Conservation (phyloP, 805 yeast species). For the Starmera amethionina region DNA sequence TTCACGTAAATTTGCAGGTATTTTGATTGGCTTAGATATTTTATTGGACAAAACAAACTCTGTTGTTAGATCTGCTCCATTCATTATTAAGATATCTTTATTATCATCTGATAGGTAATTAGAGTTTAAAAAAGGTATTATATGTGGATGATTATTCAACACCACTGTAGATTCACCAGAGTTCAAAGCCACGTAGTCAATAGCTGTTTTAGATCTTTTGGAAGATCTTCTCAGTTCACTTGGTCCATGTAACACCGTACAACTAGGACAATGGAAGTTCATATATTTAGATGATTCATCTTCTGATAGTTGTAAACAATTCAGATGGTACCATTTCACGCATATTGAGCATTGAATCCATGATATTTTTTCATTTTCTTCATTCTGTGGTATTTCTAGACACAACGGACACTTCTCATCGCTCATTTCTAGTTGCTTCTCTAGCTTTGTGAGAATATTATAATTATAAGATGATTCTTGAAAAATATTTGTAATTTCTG, state of each 20-base stretch:
- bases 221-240: conserved; percentile 42
- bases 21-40: conserved; percentile 34
- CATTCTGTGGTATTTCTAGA: background rate
- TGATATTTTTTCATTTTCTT: background rate
- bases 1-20: conserved; percentile 23
- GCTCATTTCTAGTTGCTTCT: background rate
- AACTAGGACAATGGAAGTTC: conserved; percentile 46
- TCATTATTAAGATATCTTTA: conserved; percentile 13
- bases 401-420: background rate
- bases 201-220: conserved; percentile 39
- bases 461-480: no score
- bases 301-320: conserved; percentile 32
- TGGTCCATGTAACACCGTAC: conserved; percentile 38
- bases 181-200: conserved; percentile 74
- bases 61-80: conserved; percentile 25
- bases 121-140: conserved; percentile 16
- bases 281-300: conserved; percentile 29
- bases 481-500: no score
- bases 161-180: conserved; percentile 51
- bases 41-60: conserved; percentile 26
- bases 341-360: conserved; percentile 3
- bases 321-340: conserved; percentile 25
- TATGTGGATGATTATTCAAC: conserved; percentile 53
- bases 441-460: no score
- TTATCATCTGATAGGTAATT: conserved; percentile 5